These are phyloP conservation scores for Clonostachys sp. DNA, from an alignment of 2,329 filamentous ascomycete species.

Conservation along the genomic window DNA sequence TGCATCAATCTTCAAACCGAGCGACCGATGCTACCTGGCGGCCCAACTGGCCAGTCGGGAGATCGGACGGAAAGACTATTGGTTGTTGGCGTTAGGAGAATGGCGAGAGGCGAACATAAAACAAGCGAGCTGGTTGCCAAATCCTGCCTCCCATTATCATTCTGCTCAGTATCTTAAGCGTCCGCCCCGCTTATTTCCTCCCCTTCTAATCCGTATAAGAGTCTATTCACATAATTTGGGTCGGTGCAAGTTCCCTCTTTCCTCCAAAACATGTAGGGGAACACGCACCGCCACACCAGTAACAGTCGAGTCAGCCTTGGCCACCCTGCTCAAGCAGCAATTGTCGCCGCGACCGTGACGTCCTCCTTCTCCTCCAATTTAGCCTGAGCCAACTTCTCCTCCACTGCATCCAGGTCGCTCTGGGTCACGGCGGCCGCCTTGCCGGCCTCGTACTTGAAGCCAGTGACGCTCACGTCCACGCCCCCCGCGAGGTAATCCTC, in stretches of 20 bases:
- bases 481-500: slow-evolving; percentile 80
- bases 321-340: too few species aligned
- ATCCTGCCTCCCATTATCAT: not conserved
- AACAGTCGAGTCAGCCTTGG: too few species aligned
- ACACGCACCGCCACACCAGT: too few species aligned
- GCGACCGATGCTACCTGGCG: too few species aligned
- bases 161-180: not conserved
- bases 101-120: too few species aligned
- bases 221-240: too few species aligned
- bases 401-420: not conserved
- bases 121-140: too few species aligned
- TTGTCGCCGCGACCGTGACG: slow-evolving; percentile 1
- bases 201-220: too few species aligned
- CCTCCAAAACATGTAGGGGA: not conserved
- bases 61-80: too few species aligned
- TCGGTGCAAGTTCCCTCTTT: not conserved
- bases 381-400: slow-evolving; percentile 17
- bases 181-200: not conserved
- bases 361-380: slow-evolving; percentile 10
- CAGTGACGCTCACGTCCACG: slow-evolving; percentile 25
- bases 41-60: too few species aligned
- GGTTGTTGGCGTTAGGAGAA: too few species aligned
- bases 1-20: too few species aligned
- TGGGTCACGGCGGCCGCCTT: not conserved
- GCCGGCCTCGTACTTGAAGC: slow-evolving; percentile 17